Evolutionary conservation across 2,329 filamentous ascomycete genomes (phyloP).

Genomic region (Sclerotinia sclerotiorum): DNA sequence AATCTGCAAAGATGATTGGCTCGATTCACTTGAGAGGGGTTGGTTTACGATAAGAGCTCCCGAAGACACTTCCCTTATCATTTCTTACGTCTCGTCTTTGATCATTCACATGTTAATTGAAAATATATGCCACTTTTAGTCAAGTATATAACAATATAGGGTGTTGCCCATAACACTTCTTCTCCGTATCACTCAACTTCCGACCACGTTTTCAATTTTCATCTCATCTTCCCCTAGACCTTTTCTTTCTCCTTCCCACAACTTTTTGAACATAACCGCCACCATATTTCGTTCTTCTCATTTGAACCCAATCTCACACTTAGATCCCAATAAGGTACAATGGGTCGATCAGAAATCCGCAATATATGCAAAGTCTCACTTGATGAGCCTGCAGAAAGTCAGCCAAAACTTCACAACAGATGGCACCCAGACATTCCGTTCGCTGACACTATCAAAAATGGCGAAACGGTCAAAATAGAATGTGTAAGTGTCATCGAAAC

Average conservation of each 20-base stretch:
- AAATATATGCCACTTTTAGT: background rate
- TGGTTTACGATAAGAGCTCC: constrained; percentile 16
- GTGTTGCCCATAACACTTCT: too few species aligned
- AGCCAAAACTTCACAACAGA: constrained; percentile 74
- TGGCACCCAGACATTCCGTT: constrained; percentile 91
- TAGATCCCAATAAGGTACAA: constrained; percentile 32
- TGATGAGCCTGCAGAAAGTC: constrained; percentile 68
- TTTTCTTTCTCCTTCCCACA: background rate
- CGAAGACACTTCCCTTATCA: background rate
- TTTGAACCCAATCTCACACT: constrained; percentile 5
- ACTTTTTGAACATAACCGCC: background rate
- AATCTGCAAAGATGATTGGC: background rate
- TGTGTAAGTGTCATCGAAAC: constrained; percentile 51
- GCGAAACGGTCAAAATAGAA: constrained; percentile 90
- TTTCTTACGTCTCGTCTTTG: constrained; percentile 11
- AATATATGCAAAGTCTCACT: constrained; percentile 73
- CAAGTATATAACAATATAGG: background rate
- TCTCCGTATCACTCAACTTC: constrained; percentile 3
- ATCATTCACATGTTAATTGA: background rate
- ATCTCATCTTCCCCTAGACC: background rate
- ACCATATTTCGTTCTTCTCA: background rate
- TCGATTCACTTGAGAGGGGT: constrained; percentile 1
- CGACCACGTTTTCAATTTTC: background rate
- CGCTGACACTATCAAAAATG: constrained; percentile 70
- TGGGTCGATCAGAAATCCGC: constrained; percentile 59